Evolutionary conservation across 345 rosid genomes (phyloP), one percentile per base, ranked within the genome.

Genomic region (Citrus sp.): DNA sequence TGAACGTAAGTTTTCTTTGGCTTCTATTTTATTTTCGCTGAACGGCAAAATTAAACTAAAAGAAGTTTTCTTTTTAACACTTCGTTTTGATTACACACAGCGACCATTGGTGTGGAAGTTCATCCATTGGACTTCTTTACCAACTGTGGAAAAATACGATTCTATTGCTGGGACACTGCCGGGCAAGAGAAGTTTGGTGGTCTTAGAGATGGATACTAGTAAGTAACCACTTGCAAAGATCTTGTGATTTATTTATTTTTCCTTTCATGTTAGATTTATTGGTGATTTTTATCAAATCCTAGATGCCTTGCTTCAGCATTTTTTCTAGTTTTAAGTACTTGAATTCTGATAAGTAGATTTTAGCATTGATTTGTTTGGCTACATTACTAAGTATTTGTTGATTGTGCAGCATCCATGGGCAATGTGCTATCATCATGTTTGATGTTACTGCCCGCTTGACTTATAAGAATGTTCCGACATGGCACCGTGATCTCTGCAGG

Each of bases 401-500:
- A n/a, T 58, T 61, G 16, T 85, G 78, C 84, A 87, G 90, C 77
- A 87, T 87, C 60, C 90, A 87, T 64, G 90, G 90, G 12, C 86
- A 87, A 64, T 87, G 90, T 67, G 90, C 90, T n/a, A 87, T 87
- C 27, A 87, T 87, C 67, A 87, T 87, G 90, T 87, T 87, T 68
- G 90, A 87, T 80, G 90, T 87, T 65, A 87, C 90, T 30, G 90
- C 90, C 18, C 86, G 90, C 32, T 68, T 87, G 81, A 87, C 90
- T 4, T 87, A 87, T n/a, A 87, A 87, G 84, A 87, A 87, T 80
- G 90, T 87, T 21, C 90, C 90, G 19, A 87, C 91, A 46, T 88
- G 91, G 91, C 91, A 88, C 62, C 75, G 91, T 19, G 91, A 88
- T 80, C 87, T 88, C 22, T 86, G 87, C 85, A 49, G 91, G 91